phyloP scores from a whole-genome alignment of 371 early-diverging fungal species.

The Apophysomyces ossiformis region DNA sequence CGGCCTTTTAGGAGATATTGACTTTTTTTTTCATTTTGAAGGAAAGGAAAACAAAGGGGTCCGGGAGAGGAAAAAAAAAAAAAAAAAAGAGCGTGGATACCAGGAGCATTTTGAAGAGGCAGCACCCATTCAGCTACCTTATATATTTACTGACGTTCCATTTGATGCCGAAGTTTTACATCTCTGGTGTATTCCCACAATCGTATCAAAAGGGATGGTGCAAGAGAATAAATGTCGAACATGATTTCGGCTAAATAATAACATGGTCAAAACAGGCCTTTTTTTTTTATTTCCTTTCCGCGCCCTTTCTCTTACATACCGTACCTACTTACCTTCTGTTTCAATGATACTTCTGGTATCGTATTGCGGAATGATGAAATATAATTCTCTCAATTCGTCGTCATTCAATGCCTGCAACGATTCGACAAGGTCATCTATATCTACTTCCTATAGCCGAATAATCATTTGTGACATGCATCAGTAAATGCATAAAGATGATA shows the following conservation, averaged over 20 bases:
- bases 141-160: neutral
- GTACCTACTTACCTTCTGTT: neutral
- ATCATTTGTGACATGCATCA: neutral
- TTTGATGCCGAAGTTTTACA: neutral
- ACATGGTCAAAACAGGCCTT: neutral
- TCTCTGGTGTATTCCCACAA: conserved; percentile 35
- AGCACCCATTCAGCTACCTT: neutral
- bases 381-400: conserved; percentile 1
- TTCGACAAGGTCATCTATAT: neutral
- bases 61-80: neutral
- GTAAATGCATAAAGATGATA: no score
- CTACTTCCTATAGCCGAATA: neutral
- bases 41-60: neutral
- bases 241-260: conserved; percentile 31
- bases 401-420: neutral
- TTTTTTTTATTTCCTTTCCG: neutral
- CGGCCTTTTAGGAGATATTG: neutral
- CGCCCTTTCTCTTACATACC: no score
- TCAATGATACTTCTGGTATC: conserved; percentile 12
- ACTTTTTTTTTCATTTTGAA: no score
- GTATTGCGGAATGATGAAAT: conserved; percentile 1
- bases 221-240: conserved; percentile 39
- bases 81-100: neutral
- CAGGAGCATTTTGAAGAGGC: neutral
- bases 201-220: conserved; percentile 26